Evolutionary conservation across 2,329 filamentous ascomycete species (phyloP), one percentile per base, ranked within the genome.

Genomic region (Metarhizium anisopliae): DNA sequence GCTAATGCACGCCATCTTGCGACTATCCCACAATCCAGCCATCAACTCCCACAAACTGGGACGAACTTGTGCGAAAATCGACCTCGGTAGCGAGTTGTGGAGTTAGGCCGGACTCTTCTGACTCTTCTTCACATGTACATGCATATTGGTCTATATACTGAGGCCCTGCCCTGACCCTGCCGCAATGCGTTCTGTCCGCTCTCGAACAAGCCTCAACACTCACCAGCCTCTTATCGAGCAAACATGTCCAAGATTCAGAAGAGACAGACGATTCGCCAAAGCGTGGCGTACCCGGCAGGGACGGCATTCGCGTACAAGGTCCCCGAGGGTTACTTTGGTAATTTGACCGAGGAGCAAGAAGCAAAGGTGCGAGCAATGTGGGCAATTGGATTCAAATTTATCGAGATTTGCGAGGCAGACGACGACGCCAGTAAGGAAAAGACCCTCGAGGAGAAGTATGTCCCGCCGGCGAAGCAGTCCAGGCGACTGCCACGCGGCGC

Each of bases 351-450:
- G 6, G 89, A 95, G 59, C 83, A 96, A 72, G 89, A 95, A 64
- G 80, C 80, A 59, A 95, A 92, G 73, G 75, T 96, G 58, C 86
- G 86, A 66, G 87, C 92, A 68, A 80, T 96, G 62, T 96, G 91
- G 91, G 73, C 79, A 16, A 76, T 84, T 56, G 79, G 87, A 35
- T 77, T 92, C 60, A 84, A 86, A 59, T 78, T 94, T 38, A 89
- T 88, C 67, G 87, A 85, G 30, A 78, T 89, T 29, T 55, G 45
- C 30, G 53, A 62, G 53, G 53, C 59, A 20, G 58, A 61, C 50
- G 42, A 61, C 42, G 50, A 67, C 25, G 59, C 63, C n/a, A 61
- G 63, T 47, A 61, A 60, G 14, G 61, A 63, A 25, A 58, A 55
- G 10, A 63, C 65, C 8, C 61, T 65, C 20, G 59, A 61, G 16